Conservation (phyloP, 2,329 filamentous ascomycete species). For the Aaosphaeria arxii region DNA sequence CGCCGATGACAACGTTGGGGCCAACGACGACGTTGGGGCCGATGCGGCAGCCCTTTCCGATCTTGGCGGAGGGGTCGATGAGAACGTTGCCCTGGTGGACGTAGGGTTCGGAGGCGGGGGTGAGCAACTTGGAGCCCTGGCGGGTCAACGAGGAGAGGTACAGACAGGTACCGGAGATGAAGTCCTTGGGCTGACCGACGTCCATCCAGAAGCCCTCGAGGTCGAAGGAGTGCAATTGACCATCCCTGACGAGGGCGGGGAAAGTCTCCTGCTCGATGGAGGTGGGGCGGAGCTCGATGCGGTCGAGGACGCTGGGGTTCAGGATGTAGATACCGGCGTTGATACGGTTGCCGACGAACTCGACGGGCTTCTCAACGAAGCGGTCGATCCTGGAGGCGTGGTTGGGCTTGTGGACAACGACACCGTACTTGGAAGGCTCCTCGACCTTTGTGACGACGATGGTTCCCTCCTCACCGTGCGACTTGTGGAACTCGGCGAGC, state of each 20-base stretch:
- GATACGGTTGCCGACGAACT: constrained; percentile 98
- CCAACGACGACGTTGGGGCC: constrained; percentile 96
- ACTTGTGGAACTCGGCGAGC: constrained; percentile 86
- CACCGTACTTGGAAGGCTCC: constrained; percentile 98
- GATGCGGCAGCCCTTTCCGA: constrained; percentile 97
- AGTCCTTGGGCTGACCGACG: constrained; percentile 97
- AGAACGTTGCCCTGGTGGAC: constrained; percentile 94
- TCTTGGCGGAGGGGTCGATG: constrained; percentile 90
- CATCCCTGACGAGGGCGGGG: constrained; percentile 86
- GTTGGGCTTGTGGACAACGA: constrained; percentile 93
- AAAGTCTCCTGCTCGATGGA: constrained; percentile 99
- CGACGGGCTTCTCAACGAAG: constrained; percentile 98
- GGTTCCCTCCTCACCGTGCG: constrained; percentile 91
- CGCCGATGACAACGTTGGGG: constrained; percentile 85
- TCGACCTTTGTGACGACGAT: constrained; percentile 99
- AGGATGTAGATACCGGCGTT: constrained; percentile 98
- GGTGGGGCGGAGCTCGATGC: constrained; percentile 93
- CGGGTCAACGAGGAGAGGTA: constrained; percentile 92
- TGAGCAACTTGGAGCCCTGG: constrained; percentile 81
- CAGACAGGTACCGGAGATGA: constrained; percentile 91
- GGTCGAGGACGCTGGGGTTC: constrained; percentile 83
- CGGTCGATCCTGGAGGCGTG: constrained; percentile 91
- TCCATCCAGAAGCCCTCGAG: constrained; percentile 99
- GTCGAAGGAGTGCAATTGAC: constrained; percentile 91
- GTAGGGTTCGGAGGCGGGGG: constrained; percentile 69